Conservation (phyloP, 2,329 filamentous ascomycete species). For the Nemania diffusa region DNA sequence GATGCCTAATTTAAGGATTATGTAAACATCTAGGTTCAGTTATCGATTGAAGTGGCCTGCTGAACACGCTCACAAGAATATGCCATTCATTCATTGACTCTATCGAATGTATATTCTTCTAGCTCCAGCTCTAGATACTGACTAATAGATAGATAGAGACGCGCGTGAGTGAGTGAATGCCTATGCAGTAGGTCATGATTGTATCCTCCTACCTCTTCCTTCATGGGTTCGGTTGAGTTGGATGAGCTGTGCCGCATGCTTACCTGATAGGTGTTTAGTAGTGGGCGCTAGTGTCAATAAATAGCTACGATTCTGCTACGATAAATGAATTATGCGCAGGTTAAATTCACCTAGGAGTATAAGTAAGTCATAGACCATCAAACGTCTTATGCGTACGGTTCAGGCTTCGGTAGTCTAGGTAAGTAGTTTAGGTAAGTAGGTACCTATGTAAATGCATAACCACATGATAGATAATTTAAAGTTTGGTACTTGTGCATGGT, state of each 20-base stretch:
- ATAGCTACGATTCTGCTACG: neutral
- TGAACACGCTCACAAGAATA: neutral
- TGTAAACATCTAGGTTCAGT: neutral
- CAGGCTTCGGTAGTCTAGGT: too few relatives aligned
- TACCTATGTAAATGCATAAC: too few relatives aligned
- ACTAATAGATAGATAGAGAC: neutral
- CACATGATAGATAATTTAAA: too few relatives aligned
- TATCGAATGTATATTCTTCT: neutral
- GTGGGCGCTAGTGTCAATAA: neutral
- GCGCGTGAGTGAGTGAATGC: neutral
- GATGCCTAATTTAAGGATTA: neutral
- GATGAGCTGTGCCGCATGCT: constrained; percentile 21
- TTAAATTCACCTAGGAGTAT: neutral
- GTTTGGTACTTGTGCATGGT: too few relatives aligned
- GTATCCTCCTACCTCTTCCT: neutral
- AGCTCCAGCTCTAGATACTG: neutral
- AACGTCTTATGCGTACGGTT: neutral
- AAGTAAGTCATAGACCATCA: neutral
- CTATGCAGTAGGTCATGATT: too few relatives aligned
- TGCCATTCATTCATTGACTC: too few relatives aligned
- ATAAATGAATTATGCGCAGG: neutral
- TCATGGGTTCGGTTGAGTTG: neutral
- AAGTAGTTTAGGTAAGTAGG: too few relatives aligned
- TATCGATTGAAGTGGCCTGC: neutral
- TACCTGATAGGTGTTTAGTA: neutral